These are phyloP conservation scores for Phytophthora uliginosa DNA, from an alignment of 352 stramenopile species.

Conservation along the genomic window DNA sequence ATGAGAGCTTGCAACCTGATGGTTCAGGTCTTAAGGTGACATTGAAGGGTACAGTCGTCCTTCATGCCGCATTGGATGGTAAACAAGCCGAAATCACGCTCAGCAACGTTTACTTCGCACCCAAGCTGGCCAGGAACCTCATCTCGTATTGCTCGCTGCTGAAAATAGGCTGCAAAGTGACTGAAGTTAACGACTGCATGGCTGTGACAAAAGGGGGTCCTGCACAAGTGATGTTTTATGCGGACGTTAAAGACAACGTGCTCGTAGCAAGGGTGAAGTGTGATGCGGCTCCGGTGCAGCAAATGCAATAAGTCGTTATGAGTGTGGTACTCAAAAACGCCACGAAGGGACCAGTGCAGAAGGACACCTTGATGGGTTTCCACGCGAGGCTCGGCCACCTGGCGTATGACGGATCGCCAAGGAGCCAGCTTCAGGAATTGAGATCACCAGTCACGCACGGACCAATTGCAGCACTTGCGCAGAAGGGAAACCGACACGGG, in stretches of 20 bases:
- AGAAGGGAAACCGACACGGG: slow-evolving; percentile 20
- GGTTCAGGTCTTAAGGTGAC: not conserved
- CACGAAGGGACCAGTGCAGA: too few species aligned
- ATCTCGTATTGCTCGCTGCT: slow-evolving; percentile 3
- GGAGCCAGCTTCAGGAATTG: slow-evolving; percentile 8
- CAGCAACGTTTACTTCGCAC: slow-evolving; percentile 15
- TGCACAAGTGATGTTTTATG: slow-evolving; percentile 3
- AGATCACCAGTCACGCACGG: not conserved
- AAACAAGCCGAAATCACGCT: not conserved
- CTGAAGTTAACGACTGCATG: not conserved
- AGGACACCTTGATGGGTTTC: slow-evolving; percentile 9
- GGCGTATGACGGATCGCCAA: slow-evolving; percentile 8
- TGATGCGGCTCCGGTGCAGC: not conserved
- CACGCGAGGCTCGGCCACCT: slow-evolving; percentile 5
- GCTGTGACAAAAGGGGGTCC: not conserved
- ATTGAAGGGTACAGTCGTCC: not conserved
- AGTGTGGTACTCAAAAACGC: too few species aligned
- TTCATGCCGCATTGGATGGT: not conserved
- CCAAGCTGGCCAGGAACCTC: slow-evolving; percentile 12
- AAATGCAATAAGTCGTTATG: not conserved
- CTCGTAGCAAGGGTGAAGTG: not conserved
- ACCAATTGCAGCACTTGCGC: slow-evolving; percentile 11
- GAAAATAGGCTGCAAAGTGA: not conserved
- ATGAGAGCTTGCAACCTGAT: slow-evolving; percentile 8
- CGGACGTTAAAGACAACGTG: slow-evolving; percentile 3